A percentile compares a stretch with the other conserved stretches of the same genome.
phyloP scores from a whole-genome alignment of 495 filamentous ascomycete genomes.

The Glutinoglossum americanum region DNA sequence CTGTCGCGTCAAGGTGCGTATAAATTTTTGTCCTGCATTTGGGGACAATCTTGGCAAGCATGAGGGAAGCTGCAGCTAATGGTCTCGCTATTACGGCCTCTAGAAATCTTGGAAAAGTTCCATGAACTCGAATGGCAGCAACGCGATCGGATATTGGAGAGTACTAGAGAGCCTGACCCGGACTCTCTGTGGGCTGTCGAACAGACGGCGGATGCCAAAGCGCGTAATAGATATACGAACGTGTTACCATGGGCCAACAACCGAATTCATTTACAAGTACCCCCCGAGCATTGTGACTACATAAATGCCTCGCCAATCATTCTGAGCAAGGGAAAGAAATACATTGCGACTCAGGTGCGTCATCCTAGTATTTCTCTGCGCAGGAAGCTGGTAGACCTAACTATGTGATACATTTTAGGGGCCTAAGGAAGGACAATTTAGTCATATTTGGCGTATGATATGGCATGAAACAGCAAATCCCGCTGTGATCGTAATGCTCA shows the following conservation, averaged over 20 bases:
- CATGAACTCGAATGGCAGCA: constrained; percentile 40
- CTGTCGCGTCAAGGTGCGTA: constrained; percentile 3
- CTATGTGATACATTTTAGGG: constrained; percentile 28
- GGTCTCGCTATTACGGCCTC: constrained; percentile 1
- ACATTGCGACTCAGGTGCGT: constrained; percentile 46
- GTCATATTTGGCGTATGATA: constrained; percentile 92
- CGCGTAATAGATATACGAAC: constrained; percentile 63
- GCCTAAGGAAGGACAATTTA: constrained; percentile 46
- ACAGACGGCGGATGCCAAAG: constrained; percentile 24
- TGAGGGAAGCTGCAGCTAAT: constrained; percentile 1
- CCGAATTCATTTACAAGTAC: constrained; percentile 64
- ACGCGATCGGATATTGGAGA: constrained; percentile 28
- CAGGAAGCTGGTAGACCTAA: not conserved
- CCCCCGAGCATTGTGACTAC: constrained; percentile 63
- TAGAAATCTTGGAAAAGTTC: constrained; percentile 24
- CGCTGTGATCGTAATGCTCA: constrained; percentile 88
- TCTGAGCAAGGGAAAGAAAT: constrained; percentile 33
- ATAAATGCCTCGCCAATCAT: constrained; percentile 88
- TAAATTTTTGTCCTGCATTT: not conserved
- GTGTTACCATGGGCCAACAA: constrained; percentile 73
- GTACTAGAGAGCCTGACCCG: constrained; percentile 20
- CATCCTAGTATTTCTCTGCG: not conserved
- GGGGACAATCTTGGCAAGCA: not conserved
- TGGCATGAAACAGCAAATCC: constrained; percentile 61
- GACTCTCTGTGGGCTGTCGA: constrained; percentile 33